Evolutionary conservation across 148 eudicot species (phyloP).

Genomic region (Selenicereus undatus): DNA sequence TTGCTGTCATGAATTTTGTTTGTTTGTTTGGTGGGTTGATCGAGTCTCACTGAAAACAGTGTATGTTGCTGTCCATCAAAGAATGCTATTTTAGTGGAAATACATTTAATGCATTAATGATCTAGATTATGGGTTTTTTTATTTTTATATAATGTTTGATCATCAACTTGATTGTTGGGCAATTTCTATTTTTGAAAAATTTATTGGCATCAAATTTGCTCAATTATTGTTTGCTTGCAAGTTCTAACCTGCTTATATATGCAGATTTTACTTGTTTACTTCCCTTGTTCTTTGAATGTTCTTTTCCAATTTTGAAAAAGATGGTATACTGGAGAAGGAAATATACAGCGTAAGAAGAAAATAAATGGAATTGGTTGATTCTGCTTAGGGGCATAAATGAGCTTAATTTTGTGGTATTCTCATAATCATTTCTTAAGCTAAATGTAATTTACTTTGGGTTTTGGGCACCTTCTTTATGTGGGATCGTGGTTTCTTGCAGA

Average conservation of each 20-base stretch:
- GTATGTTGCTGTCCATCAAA: neutral
- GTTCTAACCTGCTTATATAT: neutral
- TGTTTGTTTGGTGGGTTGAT: neutral
- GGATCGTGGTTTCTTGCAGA: conserved; percentile 38
- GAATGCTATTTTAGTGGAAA: conserved; percentile 1
- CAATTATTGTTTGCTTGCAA: neutral
- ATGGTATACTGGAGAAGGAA: too few species aligned
- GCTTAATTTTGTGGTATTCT: neutral
- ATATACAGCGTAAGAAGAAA: neutral
- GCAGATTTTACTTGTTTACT: neutral
- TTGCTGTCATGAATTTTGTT: neutral
- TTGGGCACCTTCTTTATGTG: neutral
- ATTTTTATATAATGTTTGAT: neutral
- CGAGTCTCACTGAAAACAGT: neutral
- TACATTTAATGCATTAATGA: conserved; percentile 8
- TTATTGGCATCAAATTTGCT: neutral
- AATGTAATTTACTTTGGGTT: neutral
- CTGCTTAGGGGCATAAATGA: neutral
- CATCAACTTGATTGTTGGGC: conserved; percentile 4
- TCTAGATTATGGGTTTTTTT: neutral
- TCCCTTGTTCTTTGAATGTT: neutral
- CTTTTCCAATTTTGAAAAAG: neutral
- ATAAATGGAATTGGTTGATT: neutral
- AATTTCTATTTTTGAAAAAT: too few species aligned
- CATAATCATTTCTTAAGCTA: neutral